Conservation (phyloP, 495 filamentous ascomycete species). For the Cercophora newfieldiana region DNA sequence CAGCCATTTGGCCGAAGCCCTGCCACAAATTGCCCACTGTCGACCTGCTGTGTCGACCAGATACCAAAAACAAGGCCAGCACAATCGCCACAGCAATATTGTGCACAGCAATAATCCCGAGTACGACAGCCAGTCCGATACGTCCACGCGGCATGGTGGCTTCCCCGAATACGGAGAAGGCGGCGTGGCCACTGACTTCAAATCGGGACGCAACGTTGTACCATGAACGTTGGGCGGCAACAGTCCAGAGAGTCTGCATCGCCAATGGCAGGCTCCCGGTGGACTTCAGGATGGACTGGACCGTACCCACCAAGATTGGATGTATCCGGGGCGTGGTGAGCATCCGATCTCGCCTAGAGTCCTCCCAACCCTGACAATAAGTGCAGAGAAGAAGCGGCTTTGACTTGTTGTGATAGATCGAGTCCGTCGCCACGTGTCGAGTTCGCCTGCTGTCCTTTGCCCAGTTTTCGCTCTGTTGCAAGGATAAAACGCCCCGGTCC, state of each 20-base stretch:
- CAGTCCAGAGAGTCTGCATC: neutral
- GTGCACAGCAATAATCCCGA: neutral
- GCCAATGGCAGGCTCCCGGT: neutral
- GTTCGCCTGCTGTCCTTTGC: too few relatives aligned
- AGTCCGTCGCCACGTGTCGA: too few relatives aligned
- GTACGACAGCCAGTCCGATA: neutral
- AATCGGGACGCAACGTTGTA: neutral
- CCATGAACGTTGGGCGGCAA: neutral
- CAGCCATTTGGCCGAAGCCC: neutral
- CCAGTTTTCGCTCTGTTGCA: too few relatives aligned
- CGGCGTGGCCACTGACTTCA: neutral
- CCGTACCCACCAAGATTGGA: neutral
- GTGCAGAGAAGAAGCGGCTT: too few relatives aligned
- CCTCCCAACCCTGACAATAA: too few relatives aligned
- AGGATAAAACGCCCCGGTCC: too few relatives aligned
- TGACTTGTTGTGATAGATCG: too few relatives aligned
- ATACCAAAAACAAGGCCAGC: neutral
- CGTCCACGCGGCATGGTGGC: neutral
- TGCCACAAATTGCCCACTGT: neutral
- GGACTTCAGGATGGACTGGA: neutral
- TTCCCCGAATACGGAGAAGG: neutral
- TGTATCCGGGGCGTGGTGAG: neutral
- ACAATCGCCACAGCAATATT: neutral
- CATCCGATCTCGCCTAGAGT: too few relatives aligned
- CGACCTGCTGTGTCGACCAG: neutral